phyloP scores from a whole-genome alignment of 495 filamentous ascomycete species.

The Aspergillus hancockii region DNA sequence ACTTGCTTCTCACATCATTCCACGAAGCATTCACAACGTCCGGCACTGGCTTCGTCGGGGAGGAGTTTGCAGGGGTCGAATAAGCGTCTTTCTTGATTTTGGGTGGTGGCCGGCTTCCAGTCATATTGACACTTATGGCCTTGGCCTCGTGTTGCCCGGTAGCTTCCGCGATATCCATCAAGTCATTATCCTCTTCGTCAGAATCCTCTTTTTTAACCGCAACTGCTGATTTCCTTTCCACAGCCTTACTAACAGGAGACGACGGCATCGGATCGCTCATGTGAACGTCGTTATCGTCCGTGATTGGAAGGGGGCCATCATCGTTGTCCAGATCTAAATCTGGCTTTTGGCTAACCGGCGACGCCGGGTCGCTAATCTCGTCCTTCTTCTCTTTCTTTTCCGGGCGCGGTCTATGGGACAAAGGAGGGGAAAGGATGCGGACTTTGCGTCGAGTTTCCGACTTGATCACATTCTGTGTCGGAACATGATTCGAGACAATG shows the following conservation, averaged over 20 bases:
- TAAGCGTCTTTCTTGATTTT: slow-evolving; percentile 69
- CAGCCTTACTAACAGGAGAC: slow-evolving; percentile 80
- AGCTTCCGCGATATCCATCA: slow-evolving; percentile 82
- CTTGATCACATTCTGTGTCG: slow-evolving; percentile 64
- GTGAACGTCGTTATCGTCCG: slow-evolving; percentile 63
- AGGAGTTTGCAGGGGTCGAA: slow-evolving; percentile 73
- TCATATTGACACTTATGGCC: slow-evolving; percentile 76
- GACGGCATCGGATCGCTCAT: slow-evolving; percentile 88
- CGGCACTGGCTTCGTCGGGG: slow-evolving; percentile 61
- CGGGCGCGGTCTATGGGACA: slow-evolving; percentile 50
- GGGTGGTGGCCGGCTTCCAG: slow-evolving; percentile 76
- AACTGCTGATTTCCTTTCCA: slow-evolving; percentile 66
- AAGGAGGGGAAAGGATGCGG: slow-evolving; percentile 75
- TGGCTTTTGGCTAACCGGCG: slow-evolving; percentile 35
- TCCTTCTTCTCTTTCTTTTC: slow-evolving; percentile 40
- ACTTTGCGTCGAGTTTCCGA: slow-evolving; percentile 74
- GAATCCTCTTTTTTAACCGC: slow-evolving; percentile 63
- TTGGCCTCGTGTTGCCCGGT: slow-evolving; percentile 63
- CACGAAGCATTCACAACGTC: slow-evolving; percentile 80
- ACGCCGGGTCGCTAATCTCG: slow-evolving; percentile 43
- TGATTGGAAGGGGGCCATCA: slow-evolving; percentile 54
- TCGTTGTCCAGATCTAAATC: slow-evolving; percentile 46
- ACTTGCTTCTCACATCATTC: slow-evolving; percentile 82
- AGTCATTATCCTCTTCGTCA: slow-evolving; percentile 76
- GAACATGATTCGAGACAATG: slow-evolving; percentile 56